Evolutionary conservation across 129 eudicot species (phyloP), one percentile per base, ranked within the genome.

Genomic region (Logfia minima): DNA sequence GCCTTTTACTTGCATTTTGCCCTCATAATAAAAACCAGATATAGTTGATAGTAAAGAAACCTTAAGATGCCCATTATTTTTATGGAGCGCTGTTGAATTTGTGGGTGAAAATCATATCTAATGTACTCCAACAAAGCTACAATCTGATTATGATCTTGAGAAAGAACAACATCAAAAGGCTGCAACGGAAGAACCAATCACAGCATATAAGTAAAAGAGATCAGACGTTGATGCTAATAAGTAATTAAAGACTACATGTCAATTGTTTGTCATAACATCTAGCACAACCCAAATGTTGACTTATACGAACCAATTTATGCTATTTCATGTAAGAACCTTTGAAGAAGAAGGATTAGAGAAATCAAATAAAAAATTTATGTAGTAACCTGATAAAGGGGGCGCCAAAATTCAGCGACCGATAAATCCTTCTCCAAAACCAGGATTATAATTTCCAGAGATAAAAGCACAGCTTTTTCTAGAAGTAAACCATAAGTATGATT

Each of bases 141-240:
- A 76, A 92, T 86, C 84, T 91, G 99, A 83, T 83, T 91, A 76
- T 89, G 92, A 88, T 95, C 97, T 83, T 95, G 99, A 67, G 96
- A 85, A 77, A 95, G 96, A 53, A 95, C 82, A 35, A 95, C 88
- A 85, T 95, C 99, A 84, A 95, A 82, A 67, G 99, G 95, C 97
- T 95, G 92, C 84, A 76, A 67, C 79, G 63, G 52, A 75, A 81
- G 45, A 31, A 75, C 26, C 48, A 86, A 80, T 71, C 26, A 39
- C 58, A 62, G 31, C 67, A n/a, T 56, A 45, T n/a, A 53, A 74
- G 70, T 75, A 35, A 23, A 21, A 32, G 22, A 70, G n/a, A 43
- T 10, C n/a, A 29, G 6, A 35, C 24, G 34, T 23, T 53, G 52
- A 77, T 66, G 21, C 29, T 17, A 26, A 11, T 18, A 24, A 75